A percentile compares a stretch with the other conserved stretches of the same genome.
Evolutionary conservation across 106 monocot species (phyloP).

Genomic region (Dactylorhiza incarnata): DNA sequence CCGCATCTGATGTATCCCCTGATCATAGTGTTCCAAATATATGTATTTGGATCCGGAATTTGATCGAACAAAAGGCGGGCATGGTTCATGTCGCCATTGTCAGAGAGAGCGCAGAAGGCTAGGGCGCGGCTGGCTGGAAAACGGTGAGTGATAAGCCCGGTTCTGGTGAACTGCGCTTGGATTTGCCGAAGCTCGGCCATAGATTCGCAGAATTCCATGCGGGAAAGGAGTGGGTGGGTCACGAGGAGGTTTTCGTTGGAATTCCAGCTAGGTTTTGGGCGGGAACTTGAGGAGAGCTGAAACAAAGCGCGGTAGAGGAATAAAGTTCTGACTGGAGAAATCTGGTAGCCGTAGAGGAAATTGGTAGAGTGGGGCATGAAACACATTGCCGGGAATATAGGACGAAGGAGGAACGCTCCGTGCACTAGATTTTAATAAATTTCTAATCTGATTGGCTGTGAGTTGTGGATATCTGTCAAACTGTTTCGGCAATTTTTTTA

Average conservation of each 20-base stretch:
- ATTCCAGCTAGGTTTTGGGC: constrained; percentile 41
- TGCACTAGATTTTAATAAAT: too few species aligned
- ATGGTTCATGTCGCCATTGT: constrained; percentile 30
- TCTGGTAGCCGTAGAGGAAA: background rate
- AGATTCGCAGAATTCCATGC: constrained; percentile 53
- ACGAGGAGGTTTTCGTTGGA: constrained; percentile 47
- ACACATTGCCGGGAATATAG: background rate
- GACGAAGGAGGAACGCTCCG: background rate
- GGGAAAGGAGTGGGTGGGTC: constrained; percentile 52
- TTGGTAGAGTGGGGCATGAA: background rate
- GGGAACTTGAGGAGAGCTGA: background rate
- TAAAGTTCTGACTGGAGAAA: background rate
- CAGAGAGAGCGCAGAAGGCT: constrained; percentile 62
- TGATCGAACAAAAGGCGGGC: constrained; percentile 34
- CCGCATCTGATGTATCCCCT: constrained; percentile 25
- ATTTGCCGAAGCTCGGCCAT: constrained; percentile 50
- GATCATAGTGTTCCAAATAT: constrained; percentile 57
- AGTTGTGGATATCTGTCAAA: too few species aligned
- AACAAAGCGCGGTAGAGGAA: background rate
- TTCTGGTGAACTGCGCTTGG: constrained; percentile 49
- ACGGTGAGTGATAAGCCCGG: constrained; percentile 42
- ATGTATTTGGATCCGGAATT: constrained; percentile 34
- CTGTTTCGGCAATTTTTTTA: too few species aligned
- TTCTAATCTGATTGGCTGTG: too few species aligned
- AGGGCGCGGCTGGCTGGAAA: constrained; percentile 68